Evolutionary conservation across 169 alveolate genomes (phyloP), one percentile per base, ranked within the genome.

Genomic region (Cryptosporidium ubiquitum): DNA sequence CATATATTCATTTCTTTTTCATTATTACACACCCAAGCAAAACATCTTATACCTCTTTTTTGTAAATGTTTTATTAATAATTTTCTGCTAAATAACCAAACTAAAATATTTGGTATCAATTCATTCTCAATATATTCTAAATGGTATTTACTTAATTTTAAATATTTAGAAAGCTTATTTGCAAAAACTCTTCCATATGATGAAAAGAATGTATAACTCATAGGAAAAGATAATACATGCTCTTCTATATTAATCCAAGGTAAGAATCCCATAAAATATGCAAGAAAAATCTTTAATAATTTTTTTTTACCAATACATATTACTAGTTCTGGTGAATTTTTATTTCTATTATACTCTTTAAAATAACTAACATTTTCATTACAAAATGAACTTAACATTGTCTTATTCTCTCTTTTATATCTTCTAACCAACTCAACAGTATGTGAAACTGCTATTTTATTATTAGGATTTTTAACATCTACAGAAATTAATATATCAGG

Each of bases 11-110:
- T 44, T 64, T 79, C 89, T n/a, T 79, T 69, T 16, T 29, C 49
- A n/a, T 58, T 79, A 66, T 79, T 79, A 42, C 89, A 79, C 16
- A 79, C 89, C 89, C 89, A 79, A 26, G 89, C 89, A 58, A 79
- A 79, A 79, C 89, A 79, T 7, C 89, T 35, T 20, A 79, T 79
- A 26, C 89, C 89, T 18, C 89, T 58, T 44, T 79, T 79, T 26
- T 79, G 89, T 60, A 79, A 61, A 42, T 79, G 89, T 12, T 44
- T 79, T 33, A 79, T 79, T 23, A 79, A 39, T 40, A 29, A 16
- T 29, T 64, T 58, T 14, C 89, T 35, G 5, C 68, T 61, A 39
- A 79, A 79, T 26, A 79, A 31, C 89, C 89, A 79, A 14, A 66
- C 20, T 52, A 79, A 10, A 16, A 79, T 29, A 23, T 79, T 64